A percentile compares a stretch with the other conserved stretches of the same genome.
Conservation (phyloP, 352 stramenopile species). For the Pseudoperonospora humuli region DNA sequence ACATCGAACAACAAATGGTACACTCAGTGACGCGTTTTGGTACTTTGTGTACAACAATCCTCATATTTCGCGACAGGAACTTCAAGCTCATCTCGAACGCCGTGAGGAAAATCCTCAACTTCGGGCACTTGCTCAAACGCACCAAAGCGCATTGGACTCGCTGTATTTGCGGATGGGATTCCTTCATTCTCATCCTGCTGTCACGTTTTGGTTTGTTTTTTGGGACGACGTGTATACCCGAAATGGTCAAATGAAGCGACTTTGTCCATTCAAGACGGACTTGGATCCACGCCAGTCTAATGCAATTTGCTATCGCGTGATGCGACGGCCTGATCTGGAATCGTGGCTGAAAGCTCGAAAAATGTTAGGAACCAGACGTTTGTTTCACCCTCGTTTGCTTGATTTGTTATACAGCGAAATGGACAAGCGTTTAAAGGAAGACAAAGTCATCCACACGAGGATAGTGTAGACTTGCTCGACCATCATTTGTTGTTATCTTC, state of each 20-base stretch:
- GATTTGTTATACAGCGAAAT: conserved; percentile 12
- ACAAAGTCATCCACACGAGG: too few relatives aligned
- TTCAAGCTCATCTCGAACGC: conserved; percentile 6
- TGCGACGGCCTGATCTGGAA: conserved; percentile 17
- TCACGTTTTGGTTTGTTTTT: conserved; percentile 42
- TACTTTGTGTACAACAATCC: conserved; percentile 4
- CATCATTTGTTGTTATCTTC: too few relatives aligned
- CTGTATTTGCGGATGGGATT: conserved; percentile 27
- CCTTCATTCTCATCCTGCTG: conserved; percentile 23
- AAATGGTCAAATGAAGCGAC: conserved; percentile 28
- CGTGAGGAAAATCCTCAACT: conserved; percentile 24
- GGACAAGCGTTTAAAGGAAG: conserved; percentile 2
- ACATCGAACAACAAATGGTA: conserved; percentile 15
- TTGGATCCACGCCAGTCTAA: conserved; percentile 18
- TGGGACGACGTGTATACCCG: conserved; percentile 36
- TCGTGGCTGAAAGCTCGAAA: conserved; percentile 29
- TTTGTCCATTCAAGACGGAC: conserved; percentile 13
- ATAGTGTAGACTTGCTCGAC: too few relatives aligned
- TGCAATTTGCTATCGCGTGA: conserved; percentile 32
- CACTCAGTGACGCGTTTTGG: conserved; percentile 11
- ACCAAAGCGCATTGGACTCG: conserved; percentile 22
- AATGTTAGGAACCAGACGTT: not conserved
- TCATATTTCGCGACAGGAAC: not conserved
- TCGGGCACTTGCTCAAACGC: conserved; percentile 6
- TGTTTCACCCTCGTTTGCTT: conserved; percentile 16